These are phyloP conservation scores for Blastomyces silverae DNA, from an alignment of 2,329 filamentous ascomycete genomes.

Conservation along the genomic window DNA sequence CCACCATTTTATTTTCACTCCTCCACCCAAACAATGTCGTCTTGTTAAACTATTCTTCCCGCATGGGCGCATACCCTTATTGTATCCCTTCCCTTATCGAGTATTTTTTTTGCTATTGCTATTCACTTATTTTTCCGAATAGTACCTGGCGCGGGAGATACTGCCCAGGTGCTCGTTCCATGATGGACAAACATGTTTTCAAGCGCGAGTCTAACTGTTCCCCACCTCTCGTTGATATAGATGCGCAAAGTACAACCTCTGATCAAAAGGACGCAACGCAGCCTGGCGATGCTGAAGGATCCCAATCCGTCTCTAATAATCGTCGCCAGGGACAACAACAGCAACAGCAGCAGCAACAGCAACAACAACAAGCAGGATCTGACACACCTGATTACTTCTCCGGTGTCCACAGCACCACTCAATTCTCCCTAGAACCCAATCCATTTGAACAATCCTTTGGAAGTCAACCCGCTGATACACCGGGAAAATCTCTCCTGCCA, in stretches of 20 bases:
- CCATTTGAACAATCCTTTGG: slow-evolving; percentile 95
- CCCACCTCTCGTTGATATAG: background rate
- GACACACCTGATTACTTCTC: slow-evolving; percentile 66
- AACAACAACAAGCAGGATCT: slow-evolving; percentile 44
- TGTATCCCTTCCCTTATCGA: background rate
- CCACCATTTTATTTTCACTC: background rate
- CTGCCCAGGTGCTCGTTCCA: background rate
- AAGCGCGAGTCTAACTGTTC: background rate
- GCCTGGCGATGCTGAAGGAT: slow-evolving; percentile 37
- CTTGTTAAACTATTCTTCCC: background rate
- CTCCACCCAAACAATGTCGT: background rate
- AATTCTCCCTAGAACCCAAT: slow-evolving; percentile 68
- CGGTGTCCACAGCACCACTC: slow-evolving; percentile 47
- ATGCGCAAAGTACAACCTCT: slow-evolving; percentile 10
- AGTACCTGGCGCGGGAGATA: background rate
- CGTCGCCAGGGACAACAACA: slow-evolving; percentile 31
- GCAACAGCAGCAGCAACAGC: slow-evolving; percentile 49
- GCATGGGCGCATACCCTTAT: background rate
- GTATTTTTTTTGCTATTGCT: background rate
- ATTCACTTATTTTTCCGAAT: background rate
- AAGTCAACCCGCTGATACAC: slow-evolving; percentile 63
- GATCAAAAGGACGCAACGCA: slow-evolving; percentile 12
- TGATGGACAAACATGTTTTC: background rate
- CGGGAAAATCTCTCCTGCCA: slow-evolving; percentile 73
- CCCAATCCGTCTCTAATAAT: slow-evolving; percentile 10